Evolutionary conservation across 2,329 filamentous ascomycete genomes (phyloP).

Genomic region (Claviceps digitariae): DNA sequence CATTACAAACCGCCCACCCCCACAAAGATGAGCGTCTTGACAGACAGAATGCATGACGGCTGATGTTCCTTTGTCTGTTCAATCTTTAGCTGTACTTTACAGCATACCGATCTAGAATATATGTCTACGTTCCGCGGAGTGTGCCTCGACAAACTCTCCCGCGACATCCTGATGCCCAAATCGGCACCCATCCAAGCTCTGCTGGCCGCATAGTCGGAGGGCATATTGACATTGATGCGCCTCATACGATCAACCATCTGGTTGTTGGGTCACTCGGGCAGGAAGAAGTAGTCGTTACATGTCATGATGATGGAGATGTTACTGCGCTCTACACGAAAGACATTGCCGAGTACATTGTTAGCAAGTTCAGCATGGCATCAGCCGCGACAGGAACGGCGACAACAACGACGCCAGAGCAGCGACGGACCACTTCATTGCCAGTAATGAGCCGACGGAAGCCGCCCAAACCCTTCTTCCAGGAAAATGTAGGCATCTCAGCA

Average conservation of each 20-base stretch:
- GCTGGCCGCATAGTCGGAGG: conserved; percentile 31
- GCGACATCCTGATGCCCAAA: conserved; percentile 32
- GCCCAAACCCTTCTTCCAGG: conserved; percentile 49
- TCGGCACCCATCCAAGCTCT: conserved; percentile 30
- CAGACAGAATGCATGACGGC: neutral
- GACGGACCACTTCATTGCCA: too few relatives aligned
- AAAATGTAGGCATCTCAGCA: conserved; percentile 64
- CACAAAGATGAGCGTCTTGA: too few relatives aligned
- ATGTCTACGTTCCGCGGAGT: conserved; percentile 39
- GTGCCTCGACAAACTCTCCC: conserved; percentile 34
- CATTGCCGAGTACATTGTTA: conserved; percentile 31
- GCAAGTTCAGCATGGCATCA: conserved; percentile 2
- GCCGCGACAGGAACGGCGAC: neutral
- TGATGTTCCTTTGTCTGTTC: neutral
- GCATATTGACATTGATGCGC: conserved; percentile 33
- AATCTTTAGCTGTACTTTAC: conserved; percentile 43
- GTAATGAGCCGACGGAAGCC: conserved; percentile 1
- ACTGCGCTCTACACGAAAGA: conserved; percentile 52
- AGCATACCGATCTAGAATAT: conserved; percentile 42
- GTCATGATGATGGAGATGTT: conserved; percentile 65
- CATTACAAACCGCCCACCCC: neutral
- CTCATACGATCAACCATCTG: conserved; percentile 57
- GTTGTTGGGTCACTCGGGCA: conserved; percentile 54
- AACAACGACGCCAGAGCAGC: conserved; percentile 4
- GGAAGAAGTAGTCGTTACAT: conserved; percentile 54